Conservation (phyloP, 345 rosid genomes). For the Linum usitatissimum region DNA sequence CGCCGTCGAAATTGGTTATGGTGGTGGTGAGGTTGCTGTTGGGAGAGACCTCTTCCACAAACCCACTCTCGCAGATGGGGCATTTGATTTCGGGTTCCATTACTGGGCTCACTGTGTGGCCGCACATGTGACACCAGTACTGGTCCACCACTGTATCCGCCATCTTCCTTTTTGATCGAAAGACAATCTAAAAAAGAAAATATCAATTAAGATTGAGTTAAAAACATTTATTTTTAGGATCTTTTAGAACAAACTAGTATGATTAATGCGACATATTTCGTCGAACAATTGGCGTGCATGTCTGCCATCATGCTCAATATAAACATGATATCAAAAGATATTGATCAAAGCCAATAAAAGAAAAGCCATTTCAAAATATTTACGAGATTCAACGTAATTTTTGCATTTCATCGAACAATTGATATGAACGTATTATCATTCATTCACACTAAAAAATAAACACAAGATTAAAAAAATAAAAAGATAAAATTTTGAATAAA, state of each 20-base stretch:
- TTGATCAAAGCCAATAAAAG: too few species aligned
- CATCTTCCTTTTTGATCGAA: constrained; percentile 25
- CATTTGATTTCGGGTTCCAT: constrained; percentile 35
- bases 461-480: not conserved
- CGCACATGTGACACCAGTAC: constrained; percentile 63
- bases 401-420: too few species aligned
- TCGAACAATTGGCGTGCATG: not conserved
- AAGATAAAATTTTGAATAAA: not conserved
- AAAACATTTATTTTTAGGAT: too few species aligned
- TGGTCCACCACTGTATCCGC: constrained; percentile 37
- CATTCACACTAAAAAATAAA: not conserved
- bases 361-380: too few species aligned
- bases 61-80: constrained; percentile 45
- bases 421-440: too few species aligned
- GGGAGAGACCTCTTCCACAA: constrained; percentile 37
- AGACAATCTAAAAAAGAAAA: constrained; percentile 5
- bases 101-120: constrained; percentile 35
- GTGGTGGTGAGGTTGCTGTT: constrained; percentile 2
- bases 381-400: too few species aligned
- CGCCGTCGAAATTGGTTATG: not conserved
- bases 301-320: not conserved
- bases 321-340: not conserved
- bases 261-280: too few species aligned
- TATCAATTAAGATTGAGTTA: too few species aligned
- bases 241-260: too few species aligned